Conservation (phyloP, 495 filamentous ascomycete species). For the Ascodesmis nigricans region DNA sequence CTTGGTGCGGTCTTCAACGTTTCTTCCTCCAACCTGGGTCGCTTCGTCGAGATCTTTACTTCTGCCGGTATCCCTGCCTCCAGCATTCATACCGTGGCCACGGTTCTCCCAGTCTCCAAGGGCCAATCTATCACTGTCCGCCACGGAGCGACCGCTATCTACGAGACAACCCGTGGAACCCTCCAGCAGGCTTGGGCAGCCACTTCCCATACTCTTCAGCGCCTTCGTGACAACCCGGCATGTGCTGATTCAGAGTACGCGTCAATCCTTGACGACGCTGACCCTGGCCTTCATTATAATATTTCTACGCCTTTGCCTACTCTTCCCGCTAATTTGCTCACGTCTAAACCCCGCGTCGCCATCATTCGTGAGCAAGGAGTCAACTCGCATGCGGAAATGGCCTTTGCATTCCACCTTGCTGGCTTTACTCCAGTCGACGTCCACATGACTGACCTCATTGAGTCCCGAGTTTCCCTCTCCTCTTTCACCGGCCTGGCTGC, state of each 20-base stretch:
- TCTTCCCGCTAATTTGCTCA: slow-evolving; percentile 41
- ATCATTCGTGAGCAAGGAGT: slow-evolving; percentile 90
- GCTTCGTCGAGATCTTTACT: slow-evolving; percentile 65
- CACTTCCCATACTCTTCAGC: slow-evolving; percentile 82
- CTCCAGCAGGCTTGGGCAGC: slow-evolving; percentile 77
- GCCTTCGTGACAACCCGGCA: slow-evolving; percentile 63
- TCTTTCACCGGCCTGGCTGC: slow-evolving; percentile 75
- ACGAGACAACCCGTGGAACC: slow-evolving; percentile 41
- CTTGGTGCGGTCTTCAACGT: slow-evolving; percentile 96
- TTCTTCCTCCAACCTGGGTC: slow-evolving; percentile 54
- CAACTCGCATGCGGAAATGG: slow-evolving; percentile 92
- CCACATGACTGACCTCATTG: slow-evolving; percentile 89
- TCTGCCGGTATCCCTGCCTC: slow-evolving; percentile 69
- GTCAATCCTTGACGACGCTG: slow-evolving; percentile 47
- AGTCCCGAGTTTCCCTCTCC: slow-evolving; percentile 48
- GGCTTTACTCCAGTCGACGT: slow-evolving; percentile 84
- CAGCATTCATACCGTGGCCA: slow-evolving; percentile 62
- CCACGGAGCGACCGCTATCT: slow-evolving; percentile 42
- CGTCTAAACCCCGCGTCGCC: slow-evolving; percentile 62
- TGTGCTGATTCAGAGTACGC: slow-evolving; percentile 75
- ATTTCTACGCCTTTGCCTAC: slow-evolving; percentile 55
- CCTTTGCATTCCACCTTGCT: slow-evolving; percentile 79
- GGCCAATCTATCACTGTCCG: slow-evolving; percentile 64
- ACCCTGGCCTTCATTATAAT: slow-evolving; percentile 72
- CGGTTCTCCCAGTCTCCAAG: slow-evolving; percentile 36